phyloP scores from a whole-genome alignment of 225 moss, liverwort and hornwort species.

The Asterella californica region DNA sequence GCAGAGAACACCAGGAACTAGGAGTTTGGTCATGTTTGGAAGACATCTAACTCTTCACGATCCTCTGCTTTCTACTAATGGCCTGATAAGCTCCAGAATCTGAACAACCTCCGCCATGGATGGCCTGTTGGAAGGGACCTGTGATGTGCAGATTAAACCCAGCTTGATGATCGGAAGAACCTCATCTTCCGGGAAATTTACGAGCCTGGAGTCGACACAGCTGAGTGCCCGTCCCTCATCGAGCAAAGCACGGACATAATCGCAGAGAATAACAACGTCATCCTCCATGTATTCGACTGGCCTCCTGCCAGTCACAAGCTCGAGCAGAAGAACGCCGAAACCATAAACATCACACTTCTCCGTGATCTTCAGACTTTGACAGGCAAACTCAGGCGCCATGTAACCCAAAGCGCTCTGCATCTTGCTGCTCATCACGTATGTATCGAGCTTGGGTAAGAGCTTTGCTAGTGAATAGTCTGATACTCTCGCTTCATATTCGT shows the following conservation, averaged over 20 bases:
- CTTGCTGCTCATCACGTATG: constrained; percentile 95
- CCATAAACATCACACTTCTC: constrained; percentile 98
- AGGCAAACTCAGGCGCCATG: constrained; percentile 96
- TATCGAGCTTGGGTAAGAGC: constrained; percentile 82
- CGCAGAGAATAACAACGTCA: constrained; percentile 89
- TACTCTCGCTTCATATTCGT: constrained; percentile 61
- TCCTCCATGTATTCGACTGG: constrained; percentile 99
- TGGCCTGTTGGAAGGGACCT: constrained; percentile 90
- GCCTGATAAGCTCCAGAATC: constrained; percentile 92
- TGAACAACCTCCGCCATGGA: constrained; percentile 98
- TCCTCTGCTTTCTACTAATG: constrained; percentile 51
- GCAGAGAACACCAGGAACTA: not conserved
- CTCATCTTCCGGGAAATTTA: constrained; percentile 66
- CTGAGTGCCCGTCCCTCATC: constrained; percentile 77
- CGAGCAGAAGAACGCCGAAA: constrained; percentile 83
- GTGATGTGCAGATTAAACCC: constrained; percentile 95
- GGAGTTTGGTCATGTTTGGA: not conserved
- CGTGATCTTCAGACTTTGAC: constrained; percentile 84
- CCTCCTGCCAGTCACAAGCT: constrained; percentile 88
- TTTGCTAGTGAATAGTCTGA: constrained; percentile 85
- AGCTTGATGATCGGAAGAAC: constrained; percentile 96
- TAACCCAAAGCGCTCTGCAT: constrained; percentile 96
- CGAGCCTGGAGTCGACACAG: constrained; percentile 63
- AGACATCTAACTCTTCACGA: not conserved
- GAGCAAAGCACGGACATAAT: constrained; percentile 79